Evolutionary conservation across 1,139 yeast genomes (phyloP), one percentile per base, ranked within the genome.

Genomic region (Spencermartinsiella ligniputridi): DNA sequence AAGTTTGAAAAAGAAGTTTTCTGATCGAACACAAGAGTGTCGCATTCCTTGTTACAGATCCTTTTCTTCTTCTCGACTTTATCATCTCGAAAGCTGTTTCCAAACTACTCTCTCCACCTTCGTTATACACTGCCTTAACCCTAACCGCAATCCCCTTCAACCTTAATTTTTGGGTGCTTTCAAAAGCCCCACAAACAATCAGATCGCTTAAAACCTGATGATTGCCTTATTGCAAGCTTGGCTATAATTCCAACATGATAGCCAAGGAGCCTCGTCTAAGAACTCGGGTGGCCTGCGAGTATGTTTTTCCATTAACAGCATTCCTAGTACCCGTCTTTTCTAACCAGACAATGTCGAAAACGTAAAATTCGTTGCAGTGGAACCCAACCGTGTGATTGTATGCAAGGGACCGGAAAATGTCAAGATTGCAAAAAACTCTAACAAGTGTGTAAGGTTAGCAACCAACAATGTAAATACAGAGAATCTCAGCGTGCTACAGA

Each of bases 351-450:
- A 19, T 39, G 41, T 20, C 37, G 41, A 6, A 39, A 20, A n/a
- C 36, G 41, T 20, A 39, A 39, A 20, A 35, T 39, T 12, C 33
- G 33, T 11, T 39, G 41, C 16, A 39, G 41, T 29, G 41, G 41
- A 9, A 19, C 22, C 6, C 22, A 35, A 18, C 41, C 41, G 9
- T 36, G 39, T 22, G 39, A 36, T 36, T 21, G 39, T 36, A 22
- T 20, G 39, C 25, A 11, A 12, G 5, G 15, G 15, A 27, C n/a
- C 15, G 8, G 8, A 27, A 8, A 27, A 27, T 5, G 15, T 27
- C 12, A 5, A n/a, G 32, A 4, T 11, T 15, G n/a, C 15, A 6
- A 27, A 15, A 27, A 27, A 6, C 11, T 22, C 32, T 27, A 27
- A 27, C 13, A 19, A 30, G 35, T 32, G 3, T 39, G 41, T 15